Evolutionary conservation across 805 yeast species (phyloP), one percentile per base, ranked within the genome.

Genomic region (Cyberlindnera americana): DNA sequence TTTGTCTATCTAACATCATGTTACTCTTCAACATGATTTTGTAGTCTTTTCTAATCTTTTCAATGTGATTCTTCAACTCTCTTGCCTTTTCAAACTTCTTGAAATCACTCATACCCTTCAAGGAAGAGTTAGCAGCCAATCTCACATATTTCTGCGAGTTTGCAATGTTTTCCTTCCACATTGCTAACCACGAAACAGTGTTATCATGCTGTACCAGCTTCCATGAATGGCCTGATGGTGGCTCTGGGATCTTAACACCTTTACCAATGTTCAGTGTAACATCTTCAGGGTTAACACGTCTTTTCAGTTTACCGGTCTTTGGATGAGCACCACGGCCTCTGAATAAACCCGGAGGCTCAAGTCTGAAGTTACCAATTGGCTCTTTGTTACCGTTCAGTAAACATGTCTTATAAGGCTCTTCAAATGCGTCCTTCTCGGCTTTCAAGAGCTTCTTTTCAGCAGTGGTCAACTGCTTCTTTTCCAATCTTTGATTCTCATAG

Each of bases 251-350:
- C 15, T 73, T 69, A 0, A 81, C 84, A 15, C 74, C 86, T 49
- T 73, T 70, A 41, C 95, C 82, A 45, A 91, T 67, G 59, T 91
- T 91, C 45, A 91, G 66, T 0, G 91, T 83, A 32, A 91, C 83
- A 53, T 87, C 93, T 64, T 91, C 97, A 2, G 99, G 96, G 38
- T 62, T 62, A 13, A 91, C 96, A 48, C 99, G 74, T 53, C 82
- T 77, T 60, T 91, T 91, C 41, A 89, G 65, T 58, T 83, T 86
- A 30, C 99, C 99, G 1, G 97, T 90, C 61, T 85, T 88, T 14
- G 98, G 98, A 61, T 90, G 98, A 0, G 91, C 89, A 56, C 97
- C 98, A 62, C 98, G 84, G 31, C 98, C 99, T 62, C 97, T 73
- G 59, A 90, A 91, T 40, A 91, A 67, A 2, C 95, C 97, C 0